Evolutionary conservation across 192 early-diverging fungal genomes (phyloP), one percentile per base, ranked within the genome.

Genomic region (Coemansia sp.): DNA sequence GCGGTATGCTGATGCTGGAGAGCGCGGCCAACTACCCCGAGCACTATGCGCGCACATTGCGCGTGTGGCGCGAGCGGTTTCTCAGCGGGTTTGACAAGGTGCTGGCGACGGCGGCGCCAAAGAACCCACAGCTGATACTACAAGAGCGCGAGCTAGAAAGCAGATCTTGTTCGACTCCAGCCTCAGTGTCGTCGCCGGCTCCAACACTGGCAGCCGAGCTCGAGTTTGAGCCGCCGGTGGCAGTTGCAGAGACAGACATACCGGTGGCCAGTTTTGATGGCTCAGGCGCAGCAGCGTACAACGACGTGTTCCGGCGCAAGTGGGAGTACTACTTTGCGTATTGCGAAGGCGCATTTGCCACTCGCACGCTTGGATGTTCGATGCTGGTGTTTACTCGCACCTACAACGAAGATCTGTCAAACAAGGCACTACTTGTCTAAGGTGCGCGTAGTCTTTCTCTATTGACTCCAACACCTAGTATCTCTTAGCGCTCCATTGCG

Each of bases 321-420:
- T 91, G 86, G 85, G 88, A 89, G 70, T 91, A 80, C 66, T 91
- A 91, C 75, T 91, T 91, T 78, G 86, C 88, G 10, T 91, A 88
- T 78, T 91, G 90, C 68, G 89, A 90, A 42, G 42, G 88, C 29
- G 92, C 90, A 0, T 94, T 92, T 76, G 86, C 85, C 29, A 88
- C 87, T 6, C 78, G 90, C 18, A 88, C 88, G 1, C 83, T 94
- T 31, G 92, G 91, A 2, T 84, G 86, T 29, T 49, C 86, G 0
- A 88, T 90, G 67, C 68, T 91, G 9, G 82, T 87, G 13, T 85
- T 90, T 41, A 78, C 78, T 0, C 70, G 88, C 51, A 82, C 80
- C 0, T 83, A 83, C 61, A 83, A 83, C 47, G 80, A 83, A 61
- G 66, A 55, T 3, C 73, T 83, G 0, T 66, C 44, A 1, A 54